Percentiles rank a stretch among this genome's conserved stretches.
phyloP scores from a whole-genome alignment of 306 rosid genomes.

The Betula pendula region DNA sequence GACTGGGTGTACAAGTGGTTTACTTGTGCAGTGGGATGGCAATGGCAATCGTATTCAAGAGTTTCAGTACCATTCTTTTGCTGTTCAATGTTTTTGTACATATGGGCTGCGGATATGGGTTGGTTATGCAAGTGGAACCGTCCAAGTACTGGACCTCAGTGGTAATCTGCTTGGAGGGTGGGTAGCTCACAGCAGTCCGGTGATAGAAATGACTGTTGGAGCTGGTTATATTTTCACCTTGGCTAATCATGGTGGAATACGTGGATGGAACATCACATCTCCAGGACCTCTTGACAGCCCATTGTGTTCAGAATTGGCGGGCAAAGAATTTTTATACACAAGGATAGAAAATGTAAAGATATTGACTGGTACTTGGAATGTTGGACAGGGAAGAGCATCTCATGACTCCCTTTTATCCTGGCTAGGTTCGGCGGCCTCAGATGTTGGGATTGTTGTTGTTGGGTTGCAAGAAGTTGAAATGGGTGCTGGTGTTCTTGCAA shows the following conservation, averaged over 20 bases:
- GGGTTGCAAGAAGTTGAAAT: slow-evolving; percentile 99
- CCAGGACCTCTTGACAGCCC: slow-evolving; percentile 84
- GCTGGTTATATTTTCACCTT: slow-evolving; percentile 74
- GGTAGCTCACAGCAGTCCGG: slow-evolving; percentile 83
- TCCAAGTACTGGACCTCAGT: slow-evolving; percentile 78
- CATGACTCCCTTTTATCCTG: slow-evolving; percentile 87
- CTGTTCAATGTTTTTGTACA: slow-evolving; percentile 85
- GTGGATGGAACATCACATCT: slow-evolving; percentile 89
- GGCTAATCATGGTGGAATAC: slow-evolving; percentile 91
- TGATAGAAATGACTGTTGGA: slow-evolving; percentile 68
- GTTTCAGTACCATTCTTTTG: slow-evolving; percentile 56
- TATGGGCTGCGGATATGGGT: slow-evolving; percentile 84
- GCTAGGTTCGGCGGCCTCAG: slow-evolving; percentile 79
- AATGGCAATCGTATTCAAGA: slow-evolving; percentile 87
- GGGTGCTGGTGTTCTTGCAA: slow-evolving; percentile 99
- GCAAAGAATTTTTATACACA: slow-evolving; percentile 83
- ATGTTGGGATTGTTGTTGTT: slow-evolving; percentile 80
- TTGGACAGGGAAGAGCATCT: slow-evolving; percentile 95
- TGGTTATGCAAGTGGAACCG: slow-evolving; percentile 74
- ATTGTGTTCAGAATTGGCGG: slow-evolving; percentile 69
- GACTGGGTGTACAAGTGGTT: slow-evolving; percentile 90
- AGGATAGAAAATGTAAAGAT: slow-evolving; percentile 73
- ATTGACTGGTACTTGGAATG: slow-evolving; percentile 96
- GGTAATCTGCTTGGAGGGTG: slow-evolving; percentile 82
- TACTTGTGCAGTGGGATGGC: slow-evolving; percentile 89